These are phyloP conservation scores for Diaporthe australafricana DNA, from an alignment of 2,329 filamentous ascomycete genomes.

Conservation along the genomic window DNA sequence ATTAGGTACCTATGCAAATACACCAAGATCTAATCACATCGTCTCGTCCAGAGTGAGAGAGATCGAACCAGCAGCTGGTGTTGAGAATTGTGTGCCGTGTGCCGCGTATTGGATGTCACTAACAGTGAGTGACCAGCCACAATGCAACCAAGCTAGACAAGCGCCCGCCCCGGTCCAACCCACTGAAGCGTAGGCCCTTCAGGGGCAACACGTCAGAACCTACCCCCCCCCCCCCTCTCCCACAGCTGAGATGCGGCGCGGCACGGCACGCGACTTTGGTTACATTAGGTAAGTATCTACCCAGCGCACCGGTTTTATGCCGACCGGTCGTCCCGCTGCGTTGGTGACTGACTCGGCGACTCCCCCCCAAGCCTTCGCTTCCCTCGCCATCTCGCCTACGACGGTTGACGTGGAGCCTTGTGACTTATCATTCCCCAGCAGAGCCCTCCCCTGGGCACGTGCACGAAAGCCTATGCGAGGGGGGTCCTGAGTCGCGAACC, in stretches of 20 bases:
- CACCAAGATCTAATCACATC: background rate
- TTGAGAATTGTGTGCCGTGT: background rate
- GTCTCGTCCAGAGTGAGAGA: background rate
- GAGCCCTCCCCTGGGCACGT: background rate
- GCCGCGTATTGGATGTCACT: too few species aligned
- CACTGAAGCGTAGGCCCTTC: background rate
- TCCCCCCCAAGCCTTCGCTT: background rate
- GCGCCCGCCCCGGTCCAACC: background rate
- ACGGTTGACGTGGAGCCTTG: background rate
- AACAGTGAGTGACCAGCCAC: background rate
- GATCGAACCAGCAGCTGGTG: background rate
- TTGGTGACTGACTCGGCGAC: background rate
- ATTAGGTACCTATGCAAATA: background rate
- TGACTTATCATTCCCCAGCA: background rate
- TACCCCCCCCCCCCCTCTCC: too few species aligned
- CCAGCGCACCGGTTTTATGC: slow-evolving; percentile 7
- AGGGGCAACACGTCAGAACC: slow-evolving; percentile 5
- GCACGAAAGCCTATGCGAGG: slow-evolving; percentile 1
- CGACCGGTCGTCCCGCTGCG: background rate
- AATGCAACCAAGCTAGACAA: background rate
- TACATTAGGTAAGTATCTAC: too few species aligned
- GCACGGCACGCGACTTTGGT: slow-evolving; percentile 9
- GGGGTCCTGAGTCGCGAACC: slow-evolving; percentile 1
- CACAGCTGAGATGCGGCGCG: slow-evolving; percentile 11
- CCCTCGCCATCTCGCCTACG: background rate